Evolutionary conservation across 2,329 filamentous ascomycete genomes (phyloP), one percentile per base, ranked within the genome.

Genomic region (Meredithiella fracta): DNA sequence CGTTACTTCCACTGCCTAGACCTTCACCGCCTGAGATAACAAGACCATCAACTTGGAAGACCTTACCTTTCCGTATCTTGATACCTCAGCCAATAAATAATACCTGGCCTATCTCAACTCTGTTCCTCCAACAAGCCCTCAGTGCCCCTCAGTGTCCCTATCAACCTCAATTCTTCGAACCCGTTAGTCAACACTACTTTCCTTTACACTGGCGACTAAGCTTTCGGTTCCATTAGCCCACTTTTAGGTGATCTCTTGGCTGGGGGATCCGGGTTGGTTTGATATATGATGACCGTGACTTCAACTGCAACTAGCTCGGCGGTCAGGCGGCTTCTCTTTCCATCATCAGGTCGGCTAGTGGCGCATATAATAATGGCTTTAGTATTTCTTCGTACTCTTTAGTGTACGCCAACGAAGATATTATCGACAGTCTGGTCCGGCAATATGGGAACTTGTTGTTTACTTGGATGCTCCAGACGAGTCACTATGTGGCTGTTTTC

Each of bases 361-460:
- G 66, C 15, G 62, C 67, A 17, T 80, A 83, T 60, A 67, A 72
- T 0, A 66, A 68, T 1, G 67, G 69, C 26, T 92, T 91, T 64
- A 69, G 73, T 1, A 66, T 70, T 0, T 81, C 86, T 0, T 86
- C 85, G 0, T 92, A 92, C 64, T 77, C 79, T 0, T 79, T 83
- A 14, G 80, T 92, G 60, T 70, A 80, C 11, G 79, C 86, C 42
- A 85, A 87, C 64, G 3, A 25, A 1, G 74, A 73, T 25, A 83
- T 84, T 67, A 78, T 81, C 63, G 85, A 79, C 53, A 87, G 86
- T 20, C 77, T 79, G 56, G 85, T 87, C 0, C 77, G 86, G 3
- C 85, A 92, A 66, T 86, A 79, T 62, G 86, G 83, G 9, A 90
- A 90, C 62, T 74, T 85, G 55, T 80, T 76, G 15, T 85, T 85